phyloP scores from a whole-genome alignment of 2,329 filamentous ascomycete species.

The Bipolaris gigantea region DNA sequence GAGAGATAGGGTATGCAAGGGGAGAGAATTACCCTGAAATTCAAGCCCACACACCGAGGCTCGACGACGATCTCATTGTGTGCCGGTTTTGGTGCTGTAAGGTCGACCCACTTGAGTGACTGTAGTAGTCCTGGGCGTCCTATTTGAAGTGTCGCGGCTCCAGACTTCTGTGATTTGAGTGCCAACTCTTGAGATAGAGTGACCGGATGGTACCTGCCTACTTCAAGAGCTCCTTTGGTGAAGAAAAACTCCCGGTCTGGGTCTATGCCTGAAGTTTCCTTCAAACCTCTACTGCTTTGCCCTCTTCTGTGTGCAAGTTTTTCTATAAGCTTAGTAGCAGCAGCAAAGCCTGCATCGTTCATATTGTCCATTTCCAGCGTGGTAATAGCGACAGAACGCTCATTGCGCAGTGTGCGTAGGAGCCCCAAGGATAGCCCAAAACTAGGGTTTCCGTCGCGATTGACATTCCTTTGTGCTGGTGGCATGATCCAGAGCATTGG shows the following conservation, averaged over 20 bases:
- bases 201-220: neutral
- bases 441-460: neutral
- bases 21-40: constrained; percentile 32
- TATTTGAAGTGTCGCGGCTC: neutral
- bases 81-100: neutral
- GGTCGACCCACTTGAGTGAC: neutral
- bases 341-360: neutral
- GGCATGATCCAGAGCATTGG: neutral
- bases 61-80: constrained; percentile 23
- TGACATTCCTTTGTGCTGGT: neutral
- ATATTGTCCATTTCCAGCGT: neutral
- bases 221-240: neutral
- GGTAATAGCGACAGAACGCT: neutral
- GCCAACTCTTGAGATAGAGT: neutral
- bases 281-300: neutral
- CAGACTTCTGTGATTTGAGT: neutral
- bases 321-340: neutral
- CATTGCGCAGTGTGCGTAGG: neutral
- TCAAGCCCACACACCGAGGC: constrained; percentile 17
- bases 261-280: neutral
- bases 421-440: neutral
- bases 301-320: neutral
- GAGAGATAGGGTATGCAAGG: neutral
- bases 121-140: neutral
- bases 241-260: neutral